Evolutionary conservation across 768 basidiomycete species (phyloP).

Genomic region (Mycena alexandri): DNA sequence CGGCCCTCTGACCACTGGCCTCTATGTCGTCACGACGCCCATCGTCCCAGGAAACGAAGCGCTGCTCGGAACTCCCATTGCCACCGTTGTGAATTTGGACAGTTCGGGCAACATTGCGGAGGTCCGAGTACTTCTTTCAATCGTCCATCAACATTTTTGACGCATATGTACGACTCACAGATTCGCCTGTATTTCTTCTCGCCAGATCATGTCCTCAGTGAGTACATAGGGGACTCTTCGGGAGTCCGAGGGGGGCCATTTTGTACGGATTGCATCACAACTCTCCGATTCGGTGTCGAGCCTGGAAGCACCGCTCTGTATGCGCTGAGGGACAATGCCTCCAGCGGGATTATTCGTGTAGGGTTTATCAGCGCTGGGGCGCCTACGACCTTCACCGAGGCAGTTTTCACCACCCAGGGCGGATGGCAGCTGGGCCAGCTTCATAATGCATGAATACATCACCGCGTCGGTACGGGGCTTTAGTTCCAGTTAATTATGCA

Average conservation of each 20-base stretch:
- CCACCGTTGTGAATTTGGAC: too few species aligned
- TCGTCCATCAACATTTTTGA: too few species aligned
- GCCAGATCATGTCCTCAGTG: neutral
- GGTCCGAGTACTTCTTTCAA: too few species aligned
- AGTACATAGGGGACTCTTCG: neutral
- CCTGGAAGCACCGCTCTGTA: neutral
- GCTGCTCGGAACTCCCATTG: too few species aligned
- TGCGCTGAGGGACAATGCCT: neutral
- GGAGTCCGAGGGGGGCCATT: neutral
- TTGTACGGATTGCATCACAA: conserved; percentile 4
- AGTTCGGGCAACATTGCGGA: too few species aligned
- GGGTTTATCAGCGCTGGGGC: conserved; percentile 3
- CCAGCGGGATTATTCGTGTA: conserved; percentile 4
- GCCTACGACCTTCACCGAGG: neutral
- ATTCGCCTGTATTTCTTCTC: neutral
- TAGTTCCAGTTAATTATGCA: neutral
- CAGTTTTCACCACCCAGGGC: too few species aligned
- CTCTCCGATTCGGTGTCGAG: neutral
- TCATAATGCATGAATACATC: conserved; percentile 1
- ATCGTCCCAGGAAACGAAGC: too few species aligned
- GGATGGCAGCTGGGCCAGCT: too few species aligned
- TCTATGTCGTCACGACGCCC: too few species aligned
- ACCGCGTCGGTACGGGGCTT: neutral
- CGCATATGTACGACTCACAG: neutral
- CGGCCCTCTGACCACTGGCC: too few species aligned